Conservation (phyloP, 192 early-diverging fungal genomes). For the Oehlia diaphana region DNA sequence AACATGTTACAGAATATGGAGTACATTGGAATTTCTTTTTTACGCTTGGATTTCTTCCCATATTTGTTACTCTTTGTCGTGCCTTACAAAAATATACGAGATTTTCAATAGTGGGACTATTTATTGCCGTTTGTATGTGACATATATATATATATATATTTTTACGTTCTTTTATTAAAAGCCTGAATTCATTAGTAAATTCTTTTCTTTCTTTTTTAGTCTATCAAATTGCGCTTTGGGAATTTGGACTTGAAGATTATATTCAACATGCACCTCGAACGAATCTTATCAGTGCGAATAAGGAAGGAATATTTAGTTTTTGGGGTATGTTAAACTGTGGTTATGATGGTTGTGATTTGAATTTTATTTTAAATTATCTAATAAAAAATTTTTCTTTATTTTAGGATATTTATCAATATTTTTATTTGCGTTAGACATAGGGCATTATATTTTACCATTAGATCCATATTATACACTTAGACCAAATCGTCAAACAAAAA, state of each 20-base stretch:
- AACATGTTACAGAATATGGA: constrained; percentile 93
- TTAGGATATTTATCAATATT: constrained; percentile 84
- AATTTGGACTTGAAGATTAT: constrained; percentile 65
- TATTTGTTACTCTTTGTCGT: constrained; percentile 69
- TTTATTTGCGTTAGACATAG: constrained; percentile 73
- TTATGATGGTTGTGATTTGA: neutral
- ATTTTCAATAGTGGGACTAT: constrained; percentile 55
- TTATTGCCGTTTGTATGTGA: constrained; percentile 44
- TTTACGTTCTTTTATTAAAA: constrained; percentile 8
- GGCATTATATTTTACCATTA: constrained; percentile 58
- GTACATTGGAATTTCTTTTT: constrained; percentile 99
- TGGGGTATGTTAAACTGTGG: constrained; percentile 46
- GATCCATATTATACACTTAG: constrained; percentile 41
- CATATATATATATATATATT: neutral
- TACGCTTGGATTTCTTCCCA: constrained; percentile 84
- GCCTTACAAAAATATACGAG: constrained; percentile 50
- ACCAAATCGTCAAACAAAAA: constrained; percentile 34
- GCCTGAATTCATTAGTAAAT: neutral
- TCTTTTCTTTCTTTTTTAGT: constrained; percentile 32
- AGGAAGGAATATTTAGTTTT: constrained; percentile 88
- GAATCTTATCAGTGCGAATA: constrained; percentile 78
- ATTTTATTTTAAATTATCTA: no score
- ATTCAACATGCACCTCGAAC: constrained; percentile 74
- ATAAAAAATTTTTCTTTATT: neutral
- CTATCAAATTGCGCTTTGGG: constrained; percentile 62